Base-by-base conservation (phyloP, 768 basidiomycete genomes). In the Mycena olivaceomarginata region DNA sequence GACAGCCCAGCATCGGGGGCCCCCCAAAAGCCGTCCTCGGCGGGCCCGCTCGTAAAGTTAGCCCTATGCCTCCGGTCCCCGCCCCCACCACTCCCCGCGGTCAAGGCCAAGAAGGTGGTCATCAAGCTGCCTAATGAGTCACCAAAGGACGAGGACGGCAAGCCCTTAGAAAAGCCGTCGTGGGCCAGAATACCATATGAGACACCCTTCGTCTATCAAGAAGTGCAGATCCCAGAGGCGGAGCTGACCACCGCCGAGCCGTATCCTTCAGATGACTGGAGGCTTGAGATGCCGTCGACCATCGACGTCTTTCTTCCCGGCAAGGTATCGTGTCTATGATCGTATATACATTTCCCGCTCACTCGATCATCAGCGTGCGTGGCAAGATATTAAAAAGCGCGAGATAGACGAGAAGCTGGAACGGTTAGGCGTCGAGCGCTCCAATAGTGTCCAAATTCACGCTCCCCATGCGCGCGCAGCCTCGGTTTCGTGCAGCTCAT, bases 21-120 rank as follows among this genome's bases (percentile, higher is more conserved):
- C 96, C 96, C n/a, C 96, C 96, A 11, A 97, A 97, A 83, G 96
- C 96, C 0, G 90, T 92, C 0, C 86, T 97, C 3, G 96, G 96
- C 20, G 96, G 96, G 0, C 95, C 94, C 15, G 91, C 92, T 60
- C 91, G 94, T 60, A 97, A 95, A 85, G 89, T 93, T 67, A 94
- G 93, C 83, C 95, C 95, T 13, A 85, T 94, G 74, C 89, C 92
- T 12, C 82, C 83, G 16, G 83, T 85, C 20, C 77, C 82, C 45
- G 80, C 81, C 37, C 79, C 84, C 43, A 40, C 82, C 82, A 1
- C 67, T 83, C 7, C 79, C 82, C 5, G 85, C 88, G 40, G 82
- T 80, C 67, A 95, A 95, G 85, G 81, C 84, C 39, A 96, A 94
- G 88, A 96, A 94, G 83, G 81, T 93, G 31, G 79, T 87, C 20